Conservation (phyloP, 2,329 filamentous ascomycete genomes). For the Lasiodiplodia gonubiensis region DNA sequence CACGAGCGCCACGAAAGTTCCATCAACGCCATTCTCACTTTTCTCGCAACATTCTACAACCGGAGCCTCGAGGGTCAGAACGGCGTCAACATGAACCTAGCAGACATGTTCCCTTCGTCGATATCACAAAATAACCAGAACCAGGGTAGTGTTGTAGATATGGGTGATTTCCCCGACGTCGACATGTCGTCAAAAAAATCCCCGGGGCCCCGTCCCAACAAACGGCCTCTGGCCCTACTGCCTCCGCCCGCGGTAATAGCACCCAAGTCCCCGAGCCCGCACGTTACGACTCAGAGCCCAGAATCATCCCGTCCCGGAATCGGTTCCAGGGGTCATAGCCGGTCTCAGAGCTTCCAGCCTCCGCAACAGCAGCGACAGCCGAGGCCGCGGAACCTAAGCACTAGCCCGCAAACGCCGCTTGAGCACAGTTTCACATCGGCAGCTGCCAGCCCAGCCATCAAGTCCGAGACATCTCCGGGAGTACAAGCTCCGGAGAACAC, state of each 20-base stretch:
- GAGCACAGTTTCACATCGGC: constrained; percentile 22
- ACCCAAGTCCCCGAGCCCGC: constrained; percentile 27
- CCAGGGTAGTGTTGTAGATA: constrained; percentile 67
- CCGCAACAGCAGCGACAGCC: constrained; percentile 19
- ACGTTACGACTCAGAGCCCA: constrained; percentile 4
- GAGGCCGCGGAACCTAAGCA: constrained; percentile 16
- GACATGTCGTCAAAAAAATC: constrained; percentile 37
- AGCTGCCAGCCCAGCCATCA: constrained; percentile 39
- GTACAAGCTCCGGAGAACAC: constrained; percentile 46
- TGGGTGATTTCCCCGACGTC: constrained; percentile 59
- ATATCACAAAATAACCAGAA: constrained; percentile 53
- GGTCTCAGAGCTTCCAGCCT: constrained; percentile 22
- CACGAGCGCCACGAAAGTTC: constrained; percentile 98
- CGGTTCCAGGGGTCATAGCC: constrained; percentile 13
- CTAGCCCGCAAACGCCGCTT: constrained; percentile 21
- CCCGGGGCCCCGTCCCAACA: constrained; percentile 42
- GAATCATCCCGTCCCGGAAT: constrained; percentile 8
- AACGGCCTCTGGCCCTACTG: constrained; percentile 45
- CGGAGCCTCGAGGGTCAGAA: constrained; percentile 87
- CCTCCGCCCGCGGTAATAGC: constrained; percentile 43
- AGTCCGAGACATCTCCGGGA: constrained; percentile 49
- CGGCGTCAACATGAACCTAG: constrained; percentile 78
- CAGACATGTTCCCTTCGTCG: constrained; percentile 80
- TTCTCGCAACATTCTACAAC: constrained; percentile 95
- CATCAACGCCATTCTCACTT: constrained; percentile 97